phyloP scores from a whole-genome alignment of 2,329 filamentous ascomycete genomes.

The Phoma herbarum region DNA sequence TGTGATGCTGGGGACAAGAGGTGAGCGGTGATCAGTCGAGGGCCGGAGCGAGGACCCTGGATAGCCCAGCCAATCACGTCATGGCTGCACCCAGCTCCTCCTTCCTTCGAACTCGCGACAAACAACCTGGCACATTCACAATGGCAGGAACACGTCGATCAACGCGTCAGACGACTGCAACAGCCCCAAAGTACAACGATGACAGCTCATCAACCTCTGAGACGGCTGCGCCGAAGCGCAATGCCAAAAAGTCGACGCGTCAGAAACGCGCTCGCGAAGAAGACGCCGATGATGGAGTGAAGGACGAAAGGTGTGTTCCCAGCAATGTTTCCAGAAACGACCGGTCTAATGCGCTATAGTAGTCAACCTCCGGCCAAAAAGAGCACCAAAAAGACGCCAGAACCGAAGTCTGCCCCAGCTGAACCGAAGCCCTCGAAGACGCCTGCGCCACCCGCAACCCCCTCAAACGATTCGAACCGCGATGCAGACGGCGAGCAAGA shows the following conservation, averaged over 20 bases:
- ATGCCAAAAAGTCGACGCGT: conserved; percentile 37
- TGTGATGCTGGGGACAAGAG: background rate
- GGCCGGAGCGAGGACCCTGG: background rate
- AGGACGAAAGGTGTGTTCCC: conserved; percentile 6
- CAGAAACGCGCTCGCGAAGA: conserved; percentile 41
- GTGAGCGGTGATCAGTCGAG: background rate
- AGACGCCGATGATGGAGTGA: conserved; percentile 20
- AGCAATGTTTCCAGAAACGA: accelerated
- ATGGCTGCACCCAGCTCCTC: background rate
- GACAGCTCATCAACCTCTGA: conserved; percentile 27
- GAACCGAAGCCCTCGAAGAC: conserved; percentile 21
- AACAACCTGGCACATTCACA: conserved; percentile 4
- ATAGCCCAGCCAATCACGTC: conserved; percentile 9
- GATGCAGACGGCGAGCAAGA: conserved; percentile 39
- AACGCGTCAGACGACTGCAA: conserved; percentile 35
- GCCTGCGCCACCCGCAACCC: conserved; percentile 22
- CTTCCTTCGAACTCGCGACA: background rate
- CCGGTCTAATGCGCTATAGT: background rate
- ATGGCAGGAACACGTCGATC: conserved; percentile 46
- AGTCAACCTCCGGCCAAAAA: conserved; percentile 37
- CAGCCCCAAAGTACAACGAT: conserved; percentile 35
- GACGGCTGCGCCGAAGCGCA: conserved; percentile 29
- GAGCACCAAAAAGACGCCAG: conserved; percentile 21
- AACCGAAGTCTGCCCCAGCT: background rate
- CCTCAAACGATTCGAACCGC: conserved; percentile 38